A percentile compares a stretch with the other conserved stretches of the same genome.
Conservation (phyloP, 129 eudicot species). For the Tagetes erecta region DNA sequence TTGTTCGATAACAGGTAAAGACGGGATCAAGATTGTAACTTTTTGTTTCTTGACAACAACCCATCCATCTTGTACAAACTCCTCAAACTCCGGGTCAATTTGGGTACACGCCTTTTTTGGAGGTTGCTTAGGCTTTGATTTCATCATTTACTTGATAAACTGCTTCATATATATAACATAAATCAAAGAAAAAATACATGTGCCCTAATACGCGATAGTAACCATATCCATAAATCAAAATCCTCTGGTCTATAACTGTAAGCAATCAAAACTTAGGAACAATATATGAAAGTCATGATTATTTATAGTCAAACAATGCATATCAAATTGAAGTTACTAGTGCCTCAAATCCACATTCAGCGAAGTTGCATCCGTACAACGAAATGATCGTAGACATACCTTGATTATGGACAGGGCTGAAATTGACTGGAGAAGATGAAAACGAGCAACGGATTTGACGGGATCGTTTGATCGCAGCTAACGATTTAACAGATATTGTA, state of each 20-base stretch:
- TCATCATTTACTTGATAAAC: conserved; percentile 50
- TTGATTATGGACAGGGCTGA: conserved; percentile 9
- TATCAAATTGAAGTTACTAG: background rate
- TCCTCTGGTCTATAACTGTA: background rate
- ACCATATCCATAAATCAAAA: background rate
- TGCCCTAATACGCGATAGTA: background rate
- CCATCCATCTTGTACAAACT: conserved; percentile 62
- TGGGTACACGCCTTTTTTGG: conserved; percentile 35
- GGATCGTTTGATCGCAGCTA: background rate
- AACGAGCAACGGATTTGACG: background rate
- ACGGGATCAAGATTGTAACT: conserved; percentile 78
- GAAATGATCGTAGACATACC: conserved; percentile 18
- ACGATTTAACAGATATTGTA: conserved; percentile 21
- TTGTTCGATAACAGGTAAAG: conserved; percentile 46
- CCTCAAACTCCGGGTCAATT: conserved; percentile 39
- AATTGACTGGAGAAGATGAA: conserved; percentile 17
- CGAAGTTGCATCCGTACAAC: conserved; percentile 6
- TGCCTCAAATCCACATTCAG: background rate
- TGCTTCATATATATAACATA: conserved; percentile 29
- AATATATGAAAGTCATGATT: background rate
- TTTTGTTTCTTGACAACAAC: conserved; percentile 81
- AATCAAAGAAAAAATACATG: conserved; percentile 16
- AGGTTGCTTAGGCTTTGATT: conserved; percentile 42
- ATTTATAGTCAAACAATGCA: background rate
- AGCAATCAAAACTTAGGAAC: conserved; percentile 5